A percentile compares a stretch with the other conserved stretches of the same genome.
These are phyloP conservation scores for Paracoccidioides brasiliensis DNA, from an alignment of 2,329 filamentous ascomycete genomes.

Conservation along the genomic window DNA sequence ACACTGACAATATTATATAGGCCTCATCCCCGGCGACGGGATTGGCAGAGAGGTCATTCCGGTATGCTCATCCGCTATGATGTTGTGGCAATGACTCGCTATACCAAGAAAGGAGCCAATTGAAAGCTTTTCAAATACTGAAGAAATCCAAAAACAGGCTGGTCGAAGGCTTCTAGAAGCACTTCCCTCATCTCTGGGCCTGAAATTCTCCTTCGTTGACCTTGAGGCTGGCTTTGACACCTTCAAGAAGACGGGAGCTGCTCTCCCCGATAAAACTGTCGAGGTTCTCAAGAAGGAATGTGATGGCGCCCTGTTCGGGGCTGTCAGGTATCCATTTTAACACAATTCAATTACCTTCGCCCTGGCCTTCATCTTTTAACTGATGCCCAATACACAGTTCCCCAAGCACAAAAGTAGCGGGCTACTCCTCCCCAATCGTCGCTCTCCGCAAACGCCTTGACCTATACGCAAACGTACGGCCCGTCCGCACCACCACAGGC, in stretches of 20 bases:
- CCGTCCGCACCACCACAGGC: slow-evolving; percentile 67
- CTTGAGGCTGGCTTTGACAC: slow-evolving; percentile 87
- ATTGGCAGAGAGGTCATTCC: slow-evolving; percentile 98
- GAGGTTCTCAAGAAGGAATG: slow-evolving; percentile 80
- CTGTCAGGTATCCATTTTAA: slow-evolving; percentile 52
- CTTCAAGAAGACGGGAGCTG: slow-evolving; percentile 78
- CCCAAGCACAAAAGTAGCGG: slow-evolving; percentile 75
- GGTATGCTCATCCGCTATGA: slow-evolving; percentile 26
- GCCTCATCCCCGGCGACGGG: slow-evolving; percentile 93
- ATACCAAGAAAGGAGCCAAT: not conserved
- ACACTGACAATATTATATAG: slow-evolving; percentile 33
- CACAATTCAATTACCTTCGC: not conserved
- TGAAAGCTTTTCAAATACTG: not conserved
- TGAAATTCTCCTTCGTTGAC: slow-evolving; percentile 90
- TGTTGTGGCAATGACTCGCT: not conserved
- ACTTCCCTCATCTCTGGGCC: slow-evolving; percentile 73
- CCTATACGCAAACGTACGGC: slow-evolving; percentile 93
- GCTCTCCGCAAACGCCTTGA: slow-evolving; percentile 89
- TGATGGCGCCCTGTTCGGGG: slow-evolving; percentile 91
- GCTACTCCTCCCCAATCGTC: slow-evolving; percentile 94
- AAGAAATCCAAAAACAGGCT: slow-evolving; percentile 32
- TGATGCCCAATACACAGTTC: slow-evolving; percentile 41
- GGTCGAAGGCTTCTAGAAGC: slow-evolving; percentile 86
- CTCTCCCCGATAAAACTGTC: slow-evolving; percentile 82
- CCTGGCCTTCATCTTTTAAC: not conserved